These are phyloP conservation scores for Fusarium citri DNA, from an alignment of 2,329 filamentous ascomycete genomes.

Conservation along the genomic window DNA sequence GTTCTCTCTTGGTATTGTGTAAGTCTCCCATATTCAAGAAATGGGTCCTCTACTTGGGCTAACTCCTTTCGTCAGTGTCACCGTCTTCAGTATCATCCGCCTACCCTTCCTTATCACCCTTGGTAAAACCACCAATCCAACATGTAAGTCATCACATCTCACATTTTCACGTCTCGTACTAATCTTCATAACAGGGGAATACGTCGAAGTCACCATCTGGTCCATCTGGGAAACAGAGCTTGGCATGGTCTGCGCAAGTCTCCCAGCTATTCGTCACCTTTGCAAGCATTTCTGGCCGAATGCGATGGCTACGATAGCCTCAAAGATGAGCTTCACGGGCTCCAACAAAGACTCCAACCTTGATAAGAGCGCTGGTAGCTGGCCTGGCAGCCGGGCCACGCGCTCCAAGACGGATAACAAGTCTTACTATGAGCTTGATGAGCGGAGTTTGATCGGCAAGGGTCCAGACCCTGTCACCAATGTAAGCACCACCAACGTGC, in stretches of 20 bases:
- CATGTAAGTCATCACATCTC: slow-evolving; percentile 13
- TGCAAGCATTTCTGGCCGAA: slow-evolving; percentile 40
- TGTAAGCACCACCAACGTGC: slow-evolving; percentile 3
- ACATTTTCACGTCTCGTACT: background rate
- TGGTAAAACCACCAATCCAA: slow-evolving; percentile 32
- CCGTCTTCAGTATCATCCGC: slow-evolving; percentile 35
- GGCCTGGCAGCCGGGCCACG: slow-evolving; percentile 23
- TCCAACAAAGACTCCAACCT: slow-evolving; percentile 18
- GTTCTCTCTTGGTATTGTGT: slow-evolving; percentile 36
- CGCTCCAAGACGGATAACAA: slow-evolving; percentile 37
- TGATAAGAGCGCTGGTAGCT: slow-evolving; percentile 29
- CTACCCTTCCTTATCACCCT: slow-evolving; percentile 30
- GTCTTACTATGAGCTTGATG: slow-evolving; percentile 33
- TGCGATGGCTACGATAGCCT: slow-evolving; percentile 36
- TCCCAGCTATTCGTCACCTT: slow-evolving; percentile 38
- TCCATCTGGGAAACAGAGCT: slow-evolving; percentile 41
- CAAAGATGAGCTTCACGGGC: slow-evolving; percentile 24
- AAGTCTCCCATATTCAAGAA: background rate
- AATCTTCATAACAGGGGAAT: slow-evolving; percentile 14
- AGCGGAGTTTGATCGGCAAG: slow-evolving; percentile 33
- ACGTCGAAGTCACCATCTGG: slow-evolving; percentile 37
- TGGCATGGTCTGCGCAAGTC: slow-evolving; percentile 38
- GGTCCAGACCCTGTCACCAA: background rate
- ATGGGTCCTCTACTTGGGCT: background rate
- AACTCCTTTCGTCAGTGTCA: slow-evolving; percentile 14